A percentile compares a stretch with the other conserved stretches of the same genome.
phyloP scores from a whole-genome alignment of 1,139 yeast species.

The Suhomyces terraborum region DNA sequence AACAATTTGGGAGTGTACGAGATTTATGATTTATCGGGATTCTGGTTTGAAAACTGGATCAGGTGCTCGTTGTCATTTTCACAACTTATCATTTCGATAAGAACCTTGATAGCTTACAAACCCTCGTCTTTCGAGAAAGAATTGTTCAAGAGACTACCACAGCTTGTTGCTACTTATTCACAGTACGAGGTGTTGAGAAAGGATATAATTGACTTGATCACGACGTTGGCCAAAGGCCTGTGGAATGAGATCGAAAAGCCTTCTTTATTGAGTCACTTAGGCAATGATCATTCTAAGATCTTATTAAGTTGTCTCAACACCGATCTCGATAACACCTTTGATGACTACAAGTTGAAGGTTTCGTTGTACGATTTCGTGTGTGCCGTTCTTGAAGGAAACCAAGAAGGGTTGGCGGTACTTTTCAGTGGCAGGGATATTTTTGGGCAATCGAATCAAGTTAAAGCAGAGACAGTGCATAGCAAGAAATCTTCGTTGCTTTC shows the following conservation, averaged over 20 bases:
- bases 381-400: conserved; percentile 74
- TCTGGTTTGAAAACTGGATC: conserved; percentile 49
- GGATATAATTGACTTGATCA: conserved; percentile 57
- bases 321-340: conserved; percentile 63
- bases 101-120: conserved; percentile 49
- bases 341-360: conserved; percentile 56
- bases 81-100: conserved; percentile 51
- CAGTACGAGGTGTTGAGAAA: conserved; percentile 50
- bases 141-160: conserved; percentile 58
- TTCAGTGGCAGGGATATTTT: conserved; percentile 70
- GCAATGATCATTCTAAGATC: conserved; percentile 59
- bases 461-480: conserved; percentile 16
- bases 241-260: conserved; percentile 65
- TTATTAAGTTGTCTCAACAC: conserved; percentile 59
- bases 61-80: conserved; percentile 42
- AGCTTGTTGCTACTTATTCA: conserved; percentile 61
- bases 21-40: conserved; percentile 44
- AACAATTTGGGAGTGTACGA: conserved; percentile 40
- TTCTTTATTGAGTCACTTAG: conserved; percentile 79
- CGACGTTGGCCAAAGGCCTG: conserved; percentile 60
- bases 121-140: conserved; percentile 69
- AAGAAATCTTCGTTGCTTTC: conserved; percentile 50
- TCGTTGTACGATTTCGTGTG: conserved; percentile 71
- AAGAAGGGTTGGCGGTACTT: conserved; percentile 82
- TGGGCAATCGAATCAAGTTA: conserved; percentile 25